Conservation (phyloP, 495 filamentous ascomycete genomes). For the Apodospora peruviana region DNA sequence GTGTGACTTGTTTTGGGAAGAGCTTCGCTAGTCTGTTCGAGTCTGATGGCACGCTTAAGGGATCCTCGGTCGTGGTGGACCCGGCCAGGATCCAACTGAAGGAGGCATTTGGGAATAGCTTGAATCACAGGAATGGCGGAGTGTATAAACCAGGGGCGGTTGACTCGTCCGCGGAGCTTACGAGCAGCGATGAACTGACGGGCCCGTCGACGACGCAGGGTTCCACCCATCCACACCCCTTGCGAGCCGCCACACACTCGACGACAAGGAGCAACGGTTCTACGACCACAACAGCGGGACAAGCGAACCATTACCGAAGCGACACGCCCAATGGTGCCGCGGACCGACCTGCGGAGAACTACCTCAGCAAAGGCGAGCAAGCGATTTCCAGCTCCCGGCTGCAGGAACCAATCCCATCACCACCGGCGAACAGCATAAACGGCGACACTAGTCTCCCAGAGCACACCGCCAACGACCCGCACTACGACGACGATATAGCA, state of each 20-base stretch:
- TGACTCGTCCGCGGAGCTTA: neutral
- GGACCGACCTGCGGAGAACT: conserved; percentile 6
- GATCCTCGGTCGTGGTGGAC: conserved; percentile 21
- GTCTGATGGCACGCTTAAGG: conserved; percentile 21
- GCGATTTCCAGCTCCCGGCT: conserved; percentile 18
- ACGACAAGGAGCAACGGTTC: neutral
- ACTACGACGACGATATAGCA: conserved; percentile 57
- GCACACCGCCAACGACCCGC: conserved; percentile 51
- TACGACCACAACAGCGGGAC: neutral
- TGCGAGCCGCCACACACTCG: neutral
- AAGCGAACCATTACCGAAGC: conserved; percentile 2
- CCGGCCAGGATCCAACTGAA: conserved; percentile 12
- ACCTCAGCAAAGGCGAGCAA: conserved; percentile 13
- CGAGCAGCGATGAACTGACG: conserved; percentile 13
- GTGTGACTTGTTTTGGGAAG: conserved; percentile 13
- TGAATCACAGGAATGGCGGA: conserved; percentile 10
- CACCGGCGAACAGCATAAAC: too few species aligned
- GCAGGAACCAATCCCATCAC: conserved; percentile 19
- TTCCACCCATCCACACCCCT: conserved; percentile 14
- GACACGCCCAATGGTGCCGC: conserved; percentile 4
- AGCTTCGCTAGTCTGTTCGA: conserved; percentile 10
- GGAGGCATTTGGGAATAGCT: conserved; percentile 3
- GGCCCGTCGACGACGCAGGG: conserved; percentile 22
- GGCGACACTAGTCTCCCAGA: conserved; percentile 38
- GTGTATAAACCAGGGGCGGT: conserved; percentile 13